phyloP scores from a whole-genome alignment of 2,329 filamentous ascomycete species.

The Pseudopyricularia javanii region DNA sequence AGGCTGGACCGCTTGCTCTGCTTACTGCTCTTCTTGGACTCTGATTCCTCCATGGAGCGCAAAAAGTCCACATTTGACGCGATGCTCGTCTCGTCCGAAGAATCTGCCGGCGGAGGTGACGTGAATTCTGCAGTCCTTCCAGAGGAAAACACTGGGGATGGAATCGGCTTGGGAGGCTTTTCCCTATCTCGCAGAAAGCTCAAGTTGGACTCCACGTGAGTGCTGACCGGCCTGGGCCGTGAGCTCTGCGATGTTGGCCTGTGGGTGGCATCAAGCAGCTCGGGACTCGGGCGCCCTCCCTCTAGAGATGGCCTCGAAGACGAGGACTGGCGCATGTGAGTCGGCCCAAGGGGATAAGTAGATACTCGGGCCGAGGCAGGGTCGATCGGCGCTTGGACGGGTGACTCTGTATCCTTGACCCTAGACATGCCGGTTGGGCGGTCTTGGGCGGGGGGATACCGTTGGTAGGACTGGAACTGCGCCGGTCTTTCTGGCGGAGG shows the following conservation, averaged over 20 bases:
- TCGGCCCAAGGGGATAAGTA: conserved; percentile 14
- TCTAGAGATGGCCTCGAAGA: conserved; percentile 60
- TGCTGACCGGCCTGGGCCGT: conserved; percentile 65
- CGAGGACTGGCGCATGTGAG: conserved; percentile 27
- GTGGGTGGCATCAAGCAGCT: conserved; percentile 46
- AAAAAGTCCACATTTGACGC: conserved; percentile 75
- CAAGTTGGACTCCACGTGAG: conserved; percentile 70
- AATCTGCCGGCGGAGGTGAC: conserved; percentile 27
- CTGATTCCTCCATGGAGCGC: conserved; percentile 54
- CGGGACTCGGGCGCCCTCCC: conserved; percentile 50
- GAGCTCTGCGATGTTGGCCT: conserved; percentile 26
- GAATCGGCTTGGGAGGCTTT: conserved; percentile 29
- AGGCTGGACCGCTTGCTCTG: conserved; percentile 64
- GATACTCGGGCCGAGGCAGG: conserved; percentile 10
- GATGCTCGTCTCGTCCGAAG: conserved; percentile 52
- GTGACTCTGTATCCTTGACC: conserved; percentile 13
- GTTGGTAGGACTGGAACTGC: conserved; percentile 22
- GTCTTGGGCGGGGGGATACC: conserved; percentile 24
- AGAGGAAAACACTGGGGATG: conserved; percentile 21
- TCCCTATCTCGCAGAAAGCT: conserved; percentile 76
- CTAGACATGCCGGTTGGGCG: conserved; percentile 26
- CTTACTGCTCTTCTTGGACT: conserved; percentile 38
- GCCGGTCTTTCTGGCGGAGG: conserved; percentile 30
- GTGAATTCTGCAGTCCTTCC: conserved; percentile 22
- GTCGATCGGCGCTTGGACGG: conserved; percentile 11